Percentiles rank a stretch among this genome's conserved stretches.
These are phyloP conservation scores for Aspergillus bombycis DNA, from an alignment of 2,329 filamentous ascomycete genomes.

Conservation along the genomic window DNA sequence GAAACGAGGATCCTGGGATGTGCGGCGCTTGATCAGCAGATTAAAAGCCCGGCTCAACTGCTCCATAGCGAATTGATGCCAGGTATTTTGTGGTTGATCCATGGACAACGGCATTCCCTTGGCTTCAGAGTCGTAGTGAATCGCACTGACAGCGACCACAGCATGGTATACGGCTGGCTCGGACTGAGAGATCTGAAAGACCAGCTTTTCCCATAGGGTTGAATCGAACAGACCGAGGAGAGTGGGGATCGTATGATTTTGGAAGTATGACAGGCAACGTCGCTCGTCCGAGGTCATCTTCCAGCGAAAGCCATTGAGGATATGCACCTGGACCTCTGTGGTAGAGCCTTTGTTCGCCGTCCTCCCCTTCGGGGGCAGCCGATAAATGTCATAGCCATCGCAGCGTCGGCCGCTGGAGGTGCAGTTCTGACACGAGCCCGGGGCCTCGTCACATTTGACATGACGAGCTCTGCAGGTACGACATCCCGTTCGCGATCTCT, in stretches of 20 bases:
- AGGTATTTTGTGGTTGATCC: neutral
- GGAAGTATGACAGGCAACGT: constrained; percentile 2
- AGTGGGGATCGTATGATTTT: neutral
- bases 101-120: neutral
- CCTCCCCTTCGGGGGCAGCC: neutral
- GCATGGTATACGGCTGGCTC: constrained; percentile 9
- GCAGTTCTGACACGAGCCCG: neutral
- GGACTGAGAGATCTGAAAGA: neutral
- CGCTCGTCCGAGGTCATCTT: constrained; percentile 9
- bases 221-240: constrained; percentile 1
- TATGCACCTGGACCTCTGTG: neutral
- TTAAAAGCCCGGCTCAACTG: neutral
- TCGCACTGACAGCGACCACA: neutral
- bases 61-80: neutral
- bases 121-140: neutral
- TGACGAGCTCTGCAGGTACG: neutral
- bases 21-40: neutral
- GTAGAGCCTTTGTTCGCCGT: no score
- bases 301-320: constrained; percentile 5
- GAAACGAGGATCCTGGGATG: neutral
- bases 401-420: constrained; percentile 2
- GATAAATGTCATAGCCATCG: constrained; percentile 7
- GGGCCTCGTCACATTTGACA: constrained; percentile 1
- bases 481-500: neutral
- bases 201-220: neutral